Evolutionary conservation across 305 asterid species (phyloP).

Genomic region (Ilex paraguariensis): DNA sequence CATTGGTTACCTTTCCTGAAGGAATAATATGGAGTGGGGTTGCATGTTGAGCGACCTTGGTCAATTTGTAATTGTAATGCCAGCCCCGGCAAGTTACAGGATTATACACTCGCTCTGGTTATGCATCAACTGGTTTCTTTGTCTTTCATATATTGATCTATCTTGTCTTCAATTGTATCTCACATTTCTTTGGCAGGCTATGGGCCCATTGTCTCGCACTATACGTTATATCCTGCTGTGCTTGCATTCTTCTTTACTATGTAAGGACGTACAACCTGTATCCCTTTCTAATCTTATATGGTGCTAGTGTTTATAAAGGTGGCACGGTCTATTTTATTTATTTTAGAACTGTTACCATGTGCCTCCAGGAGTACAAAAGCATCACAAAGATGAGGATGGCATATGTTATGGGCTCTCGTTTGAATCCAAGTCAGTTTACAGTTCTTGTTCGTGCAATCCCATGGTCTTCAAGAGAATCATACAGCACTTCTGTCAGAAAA

Average conservation of each 20-base stretch:
- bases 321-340: slow-evolving; percentile 3
- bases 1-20: too few relatives aligned
- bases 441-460: slow-evolving; percentile 96
- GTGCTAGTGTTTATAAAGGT: slow-evolving; percentile 8
- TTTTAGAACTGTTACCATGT: slow-evolving; percentile 13
- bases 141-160: neutral
- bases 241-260: slow-evolving; percentile 75
- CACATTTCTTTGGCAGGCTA: slow-evolving; percentile 53
- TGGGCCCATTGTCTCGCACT: slow-evolving; percentile 90
- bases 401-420: slow-evolving; percentile 54
- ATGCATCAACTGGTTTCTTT: neutral
- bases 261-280: slow-evolving; percentile 42
- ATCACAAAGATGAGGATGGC: slow-evolving; percentile 73
- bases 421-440: slow-evolving; percentile 77
- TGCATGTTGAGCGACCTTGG: neutral
- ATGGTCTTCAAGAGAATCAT: slow-evolving; percentile 64
- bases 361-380: slow-evolving; percentile 67
- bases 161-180: slow-evolving; percentile 8
- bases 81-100: too few relatives aligned
- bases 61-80: neutral
- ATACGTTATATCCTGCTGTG: slow-evolving; percentile 56
- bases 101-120: neutral
- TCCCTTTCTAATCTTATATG: slow-evolving; percentile 10
- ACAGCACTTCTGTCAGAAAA: slow-evolving; percentile 51
- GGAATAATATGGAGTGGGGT: neutral